These are phyloP conservation scores for Stephania yunnanensis DNA, from an alignment of 164 flowering plant species.

Conservation along the genomic window DNA sequence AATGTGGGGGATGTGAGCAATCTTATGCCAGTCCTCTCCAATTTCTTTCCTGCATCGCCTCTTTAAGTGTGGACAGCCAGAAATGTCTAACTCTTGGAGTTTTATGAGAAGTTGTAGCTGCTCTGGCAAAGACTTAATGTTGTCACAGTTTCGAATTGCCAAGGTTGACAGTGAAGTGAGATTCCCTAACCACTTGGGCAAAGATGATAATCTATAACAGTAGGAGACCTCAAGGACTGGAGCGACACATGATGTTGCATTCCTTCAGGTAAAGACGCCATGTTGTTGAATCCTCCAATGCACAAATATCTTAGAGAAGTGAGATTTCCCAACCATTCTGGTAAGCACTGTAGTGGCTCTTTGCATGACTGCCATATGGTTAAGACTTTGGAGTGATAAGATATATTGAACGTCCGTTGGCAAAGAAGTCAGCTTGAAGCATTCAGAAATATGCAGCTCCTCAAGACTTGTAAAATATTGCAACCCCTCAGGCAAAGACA, in stretches of 20 bases:
- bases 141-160: background rate
- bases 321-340: too few species aligned
- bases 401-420: too few species aligned
- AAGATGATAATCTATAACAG: background rate
- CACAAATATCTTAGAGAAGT: too few species aligned
- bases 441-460: background rate
- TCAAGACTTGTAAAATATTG: background rate
- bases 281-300: too few species aligned
- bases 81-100: background rate
- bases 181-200: background rate
- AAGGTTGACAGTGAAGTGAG: background rate
- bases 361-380: too few species aligned
- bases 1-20: background rate
- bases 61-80: background rate
- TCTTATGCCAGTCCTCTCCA: constrained; percentile 2
- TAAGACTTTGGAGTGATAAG: too few species aligned
- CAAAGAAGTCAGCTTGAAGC: too few species aligned
- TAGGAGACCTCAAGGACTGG: background rate
- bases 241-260: background rate
- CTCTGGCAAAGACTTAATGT: background rate
- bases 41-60: background rate
- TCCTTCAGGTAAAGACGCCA: background rate
- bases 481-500: background rate
- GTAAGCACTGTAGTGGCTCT: too few species aligned
- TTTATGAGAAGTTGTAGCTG: background rate